Percentiles rank a stretch among this genome's conserved stretches.
Conservation (phyloP, 306 rosid species). For the Echinosophora koreensis region DNA sequence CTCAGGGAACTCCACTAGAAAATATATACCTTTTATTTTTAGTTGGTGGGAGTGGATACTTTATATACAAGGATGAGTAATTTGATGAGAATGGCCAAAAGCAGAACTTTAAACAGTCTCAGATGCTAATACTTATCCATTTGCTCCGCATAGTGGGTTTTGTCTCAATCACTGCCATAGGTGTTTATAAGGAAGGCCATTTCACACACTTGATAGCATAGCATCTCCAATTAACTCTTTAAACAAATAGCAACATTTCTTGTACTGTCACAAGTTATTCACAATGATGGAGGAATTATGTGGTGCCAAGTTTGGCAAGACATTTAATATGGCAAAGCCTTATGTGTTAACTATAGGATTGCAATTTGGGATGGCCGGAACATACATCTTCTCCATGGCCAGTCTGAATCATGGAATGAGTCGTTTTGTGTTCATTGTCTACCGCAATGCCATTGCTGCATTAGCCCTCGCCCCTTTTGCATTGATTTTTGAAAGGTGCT, state of each 20-base stretch:
- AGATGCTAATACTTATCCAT: slow-evolving; percentile 28
- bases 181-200: slow-evolving; percentile 40
- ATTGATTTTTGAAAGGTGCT: slow-evolving; percentile 65
- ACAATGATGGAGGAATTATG: background rate
- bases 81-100: slow-evolving; percentile 23
- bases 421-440: slow-evolving; percentile 70
- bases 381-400: slow-evolving; percentile 61
- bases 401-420: slow-evolving; percentile 72
- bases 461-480: slow-evolving; percentile 71
- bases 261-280: background rate
- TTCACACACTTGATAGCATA: background rate
- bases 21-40: slow-evolving; percentile 9
- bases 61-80: slow-evolving; percentile 8
- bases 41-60: slow-evolving; percentile 35
- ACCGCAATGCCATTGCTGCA: slow-evolving; percentile 71
- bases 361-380: slow-evolving; percentile 76
- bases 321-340: slow-evolving; percentile 59
- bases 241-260: background rate
- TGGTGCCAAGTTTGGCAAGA: slow-evolving; percentile 10
- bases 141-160: slow-evolving; percentile 41
- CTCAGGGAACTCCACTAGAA: slow-evolving; percentile 44
- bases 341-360: slow-evolving; percentile 64
- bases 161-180: slow-evolving; percentile 17
- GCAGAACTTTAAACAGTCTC: slow-evolving; percentile 20
- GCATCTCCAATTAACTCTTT: slow-evolving; percentile 14